Conservation (phyloP, 164 flowering plant genomes). For the Berberis vulgaris region DNA sequence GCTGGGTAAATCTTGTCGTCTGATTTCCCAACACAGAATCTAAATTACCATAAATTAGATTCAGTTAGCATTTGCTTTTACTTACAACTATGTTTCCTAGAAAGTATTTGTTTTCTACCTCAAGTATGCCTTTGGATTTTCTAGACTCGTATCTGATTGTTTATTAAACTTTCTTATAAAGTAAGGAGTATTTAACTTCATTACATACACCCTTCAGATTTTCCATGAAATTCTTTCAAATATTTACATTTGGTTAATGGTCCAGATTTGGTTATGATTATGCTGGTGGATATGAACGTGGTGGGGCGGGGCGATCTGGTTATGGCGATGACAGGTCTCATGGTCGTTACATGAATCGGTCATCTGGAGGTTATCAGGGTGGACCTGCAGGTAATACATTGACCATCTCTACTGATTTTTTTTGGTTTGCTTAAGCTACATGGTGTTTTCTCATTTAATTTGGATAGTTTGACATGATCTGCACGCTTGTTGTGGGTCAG, state of each 20-base stretch:
- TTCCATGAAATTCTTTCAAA: neutral
- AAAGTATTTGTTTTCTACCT: too few relatives aligned
- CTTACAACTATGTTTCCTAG: too few relatives aligned
- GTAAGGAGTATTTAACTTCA: neutral
- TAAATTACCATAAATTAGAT: too few relatives aligned
- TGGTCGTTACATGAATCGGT: slow-evolving; percentile 60
- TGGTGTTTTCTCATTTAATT: neutral
- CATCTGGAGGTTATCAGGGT: slow-evolving; percentile 56
- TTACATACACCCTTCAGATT: neutral
- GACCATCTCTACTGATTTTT: neutral
- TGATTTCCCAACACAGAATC: too few relatives aligned
- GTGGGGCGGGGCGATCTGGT: slow-evolving; percentile 57
- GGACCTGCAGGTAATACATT: slow-evolving; percentile 37
- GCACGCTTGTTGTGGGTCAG: too few relatives aligned
- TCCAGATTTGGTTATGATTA: slow-evolving; percentile 72
- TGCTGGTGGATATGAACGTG: slow-evolving; percentile 71
- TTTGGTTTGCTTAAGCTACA: neutral
- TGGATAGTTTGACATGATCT: too few relatives aligned
- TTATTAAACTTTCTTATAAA: too few relatives aligned
- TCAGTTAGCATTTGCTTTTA: too few relatives aligned
- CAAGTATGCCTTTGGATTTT: too few relatives aligned
- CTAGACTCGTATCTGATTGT: neutral
- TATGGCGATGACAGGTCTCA: slow-evolving; percentile 76
- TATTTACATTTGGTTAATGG: neutral
- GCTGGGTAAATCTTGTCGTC: too few relatives aligned